Base-by-base conservation (phyloP, 2,329 filamentous ascomycete species). In the Ascochyta pisi region DNA sequence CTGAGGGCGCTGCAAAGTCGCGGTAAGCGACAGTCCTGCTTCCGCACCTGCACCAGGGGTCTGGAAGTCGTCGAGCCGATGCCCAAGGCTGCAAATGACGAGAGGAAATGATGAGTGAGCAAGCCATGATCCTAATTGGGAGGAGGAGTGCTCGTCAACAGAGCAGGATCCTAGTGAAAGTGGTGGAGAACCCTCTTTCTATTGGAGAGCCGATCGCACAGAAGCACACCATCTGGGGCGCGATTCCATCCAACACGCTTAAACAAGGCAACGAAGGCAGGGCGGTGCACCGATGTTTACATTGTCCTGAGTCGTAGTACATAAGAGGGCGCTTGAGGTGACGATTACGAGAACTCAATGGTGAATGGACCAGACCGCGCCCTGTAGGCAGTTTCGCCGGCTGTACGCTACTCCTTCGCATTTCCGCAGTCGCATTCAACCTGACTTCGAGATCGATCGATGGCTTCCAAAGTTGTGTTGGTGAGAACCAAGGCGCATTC, bases 11-110 rank as follows among this genome's bases (percentile, higher is more conserved):
- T 56, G 56, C 38, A 44, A 40, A 35, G 40, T 46, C 34, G 57
- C 52, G 50, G 47, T 57, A 47, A 37, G 47, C 54, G 54, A 50
- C 57, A 58, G 60, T 58, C 62, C 64, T 64, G 56, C 59, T 66
- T 61, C 67, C 62, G 61, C 65, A 65, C 63, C 55, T 66, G 65
- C 65, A 61, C 62, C 57, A 61, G 58, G 63, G 60, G 53, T 54
- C 57, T 57, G 57, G 51, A 57, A 49, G 39, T 10, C 54, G 39
- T 10, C 54, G 16, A 57, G 40, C 42, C 29, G 44, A 50, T 56
- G 42, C 55, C 55, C 42, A 50, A 58, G 47, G 45, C 43, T 29
- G 46, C 29, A 54, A 26, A 3, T 27, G 33, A 7, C 26, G 57
- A 63, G 57, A 64, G 62, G 57, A 54, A 62, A 64, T 50, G 63